phyloP scores from a whole-genome alignment of 441 rosid genomes.

The Capsella rubella region DNA sequence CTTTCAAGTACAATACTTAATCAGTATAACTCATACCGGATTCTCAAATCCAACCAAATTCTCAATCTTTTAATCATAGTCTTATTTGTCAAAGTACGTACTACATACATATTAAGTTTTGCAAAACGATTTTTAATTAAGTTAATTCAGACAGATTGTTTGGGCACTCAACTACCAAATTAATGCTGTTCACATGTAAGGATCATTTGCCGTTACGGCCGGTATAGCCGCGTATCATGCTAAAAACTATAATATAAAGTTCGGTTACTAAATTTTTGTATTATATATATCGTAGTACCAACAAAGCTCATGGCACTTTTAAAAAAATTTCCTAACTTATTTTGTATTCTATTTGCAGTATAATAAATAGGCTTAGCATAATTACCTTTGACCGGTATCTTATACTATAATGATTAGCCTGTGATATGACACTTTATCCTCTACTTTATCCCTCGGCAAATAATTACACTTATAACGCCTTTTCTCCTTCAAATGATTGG shows the following conservation, averaged over 20 bases:
- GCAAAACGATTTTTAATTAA: not conserved
- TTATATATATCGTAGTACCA: constrained; percentile 31
- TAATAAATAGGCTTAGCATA: constrained; percentile 11
- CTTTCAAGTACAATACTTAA: constrained; percentile 36
- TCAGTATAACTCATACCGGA: constrained; percentile 39
- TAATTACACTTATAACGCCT: constrained; percentile 13
- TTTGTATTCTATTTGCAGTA: not conserved
- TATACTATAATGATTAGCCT: constrained; percentile 32
- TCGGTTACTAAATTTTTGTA: constrained; percentile 32
- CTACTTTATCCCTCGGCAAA: constrained; percentile 24
- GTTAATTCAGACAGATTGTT: constrained; percentile 35
- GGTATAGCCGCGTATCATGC: constrained; percentile 64
- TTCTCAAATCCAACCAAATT: constrained; percentile 43
- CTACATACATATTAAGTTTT: not conserved
- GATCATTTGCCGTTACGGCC: constrained; percentile 68
- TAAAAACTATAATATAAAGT: not conserved
- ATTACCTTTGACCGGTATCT: constrained; percentile 43
- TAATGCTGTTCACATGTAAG: constrained; percentile 65
- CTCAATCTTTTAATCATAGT: constrained; percentile 6
- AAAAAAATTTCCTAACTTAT: not conserved
- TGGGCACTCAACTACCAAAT: constrained; percentile 42
- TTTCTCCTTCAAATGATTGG: constrained; percentile 41
- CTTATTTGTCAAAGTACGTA: constrained; percentile 25
- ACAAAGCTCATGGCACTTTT: constrained; percentile 36
- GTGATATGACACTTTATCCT: constrained; percentile 35